A percentile compares a stretch with the other conserved stretches of the same genome.
Evolutionary conservation across 1,139 yeast species (phyloP).

Genomic region (Candida sojae): DNA sequence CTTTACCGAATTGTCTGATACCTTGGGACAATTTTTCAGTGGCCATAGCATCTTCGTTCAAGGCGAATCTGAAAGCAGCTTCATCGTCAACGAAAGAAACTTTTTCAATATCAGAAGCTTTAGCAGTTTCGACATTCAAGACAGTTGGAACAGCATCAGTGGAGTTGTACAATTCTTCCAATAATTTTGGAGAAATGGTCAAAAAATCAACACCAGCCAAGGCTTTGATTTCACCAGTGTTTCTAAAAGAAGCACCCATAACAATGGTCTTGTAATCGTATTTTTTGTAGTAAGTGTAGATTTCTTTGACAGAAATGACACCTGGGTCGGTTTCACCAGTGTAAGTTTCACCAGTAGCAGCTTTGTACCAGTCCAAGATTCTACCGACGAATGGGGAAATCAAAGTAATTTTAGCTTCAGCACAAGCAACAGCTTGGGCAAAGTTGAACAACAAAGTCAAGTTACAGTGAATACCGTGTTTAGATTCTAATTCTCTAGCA

Average conservation of each 20-base stretch:
- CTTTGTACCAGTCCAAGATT: constrained; percentile 98
- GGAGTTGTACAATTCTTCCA: constrained; percentile 86
- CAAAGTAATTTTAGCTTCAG: constrained; percentile 94
- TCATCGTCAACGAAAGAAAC: constrained; percentile 84
- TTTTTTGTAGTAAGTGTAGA: constrained; percentile 98
- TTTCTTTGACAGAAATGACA: constrained; percentile 83
- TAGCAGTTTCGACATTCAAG: constrained; percentile 64
- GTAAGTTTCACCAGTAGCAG: constrained; percentile 87
- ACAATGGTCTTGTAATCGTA: constrained; percentile 95
- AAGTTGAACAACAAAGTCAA: constrained; percentile 93
- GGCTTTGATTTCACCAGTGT: constrained; percentile 92
- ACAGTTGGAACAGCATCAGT: constrained; percentile 75
- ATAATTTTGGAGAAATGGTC: constrained; percentile 91
- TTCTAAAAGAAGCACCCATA: constrained; percentile 99
- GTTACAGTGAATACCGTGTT: constrained; percentile 92
- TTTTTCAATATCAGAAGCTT: constrained; percentile 60
- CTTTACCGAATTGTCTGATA: constrained; percentile 96
- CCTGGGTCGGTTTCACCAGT: constrained; percentile 89
- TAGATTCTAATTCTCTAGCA: constrained; percentile 89
- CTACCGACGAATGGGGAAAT: constrained; percentile 99
- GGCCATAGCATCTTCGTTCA: constrained; percentile 98
- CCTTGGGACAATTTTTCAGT: constrained; percentile 98
- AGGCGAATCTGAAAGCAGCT: constrained; percentile 82
- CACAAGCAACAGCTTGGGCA: constrained; percentile 98
- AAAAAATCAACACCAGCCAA: constrained; percentile 97